Conservation (phyloP, 2,329 filamentous ascomycete species). For the Fusarium falciforme region DNA sequence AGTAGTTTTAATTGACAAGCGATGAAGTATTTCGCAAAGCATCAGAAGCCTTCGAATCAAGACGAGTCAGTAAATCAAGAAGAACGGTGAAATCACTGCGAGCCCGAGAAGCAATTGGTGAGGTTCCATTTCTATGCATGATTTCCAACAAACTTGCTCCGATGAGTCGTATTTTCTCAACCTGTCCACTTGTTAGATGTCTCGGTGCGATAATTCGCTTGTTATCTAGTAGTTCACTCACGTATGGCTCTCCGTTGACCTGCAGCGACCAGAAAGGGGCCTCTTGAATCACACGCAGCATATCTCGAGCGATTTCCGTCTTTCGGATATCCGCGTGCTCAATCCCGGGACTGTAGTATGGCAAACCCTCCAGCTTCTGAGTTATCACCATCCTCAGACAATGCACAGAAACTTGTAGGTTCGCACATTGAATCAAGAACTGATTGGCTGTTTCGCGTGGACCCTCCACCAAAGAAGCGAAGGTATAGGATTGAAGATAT, state of each 20-base stretch:
- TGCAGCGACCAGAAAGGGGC: slow-evolving; percentile 56
- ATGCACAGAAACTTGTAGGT: slow-evolving; percentile 54
- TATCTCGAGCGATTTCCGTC: slow-evolving; percentile 57
- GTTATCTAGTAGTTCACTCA: slow-evolving; percentile 28
- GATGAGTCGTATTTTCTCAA: slow-evolving; percentile 54
- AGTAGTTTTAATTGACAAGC: neutral
- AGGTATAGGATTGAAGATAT: slow-evolving; percentile 48
- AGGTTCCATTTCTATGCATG: slow-evolving; percentile 52
- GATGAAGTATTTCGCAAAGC: slow-evolving; percentile 49
- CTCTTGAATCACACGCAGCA: slow-evolving; percentile 54
- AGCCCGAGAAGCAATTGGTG: slow-evolving; percentile 52
- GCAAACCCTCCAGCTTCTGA: slow-evolving; percentile 50
- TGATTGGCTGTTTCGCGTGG: slow-evolving; percentile 43
- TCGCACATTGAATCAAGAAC: slow-evolving; percentile 54
- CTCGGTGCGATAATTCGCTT: neutral
- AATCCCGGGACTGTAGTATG: slow-evolving; percentile 46
- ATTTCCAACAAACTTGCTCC: slow-evolving; percentile 53
- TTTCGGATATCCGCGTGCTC: slow-evolving; percentile 50
- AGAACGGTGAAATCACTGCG: slow-evolving; percentile 53
- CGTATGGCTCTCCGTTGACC: slow-evolving; percentile 54
- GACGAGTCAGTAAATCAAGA: slow-evolving; percentile 53
- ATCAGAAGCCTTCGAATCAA: slow-evolving; percentile 58
- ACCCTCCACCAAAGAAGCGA: slow-evolving; percentile 24
- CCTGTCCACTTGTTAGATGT: slow-evolving; percentile 34
- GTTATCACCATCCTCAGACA: slow-evolving; percentile 56